These are phyloP conservation scores for Babjeviella inositovora DNA, from an alignment of 805 yeast genomes.

Conservation along the genomic window DNA sequence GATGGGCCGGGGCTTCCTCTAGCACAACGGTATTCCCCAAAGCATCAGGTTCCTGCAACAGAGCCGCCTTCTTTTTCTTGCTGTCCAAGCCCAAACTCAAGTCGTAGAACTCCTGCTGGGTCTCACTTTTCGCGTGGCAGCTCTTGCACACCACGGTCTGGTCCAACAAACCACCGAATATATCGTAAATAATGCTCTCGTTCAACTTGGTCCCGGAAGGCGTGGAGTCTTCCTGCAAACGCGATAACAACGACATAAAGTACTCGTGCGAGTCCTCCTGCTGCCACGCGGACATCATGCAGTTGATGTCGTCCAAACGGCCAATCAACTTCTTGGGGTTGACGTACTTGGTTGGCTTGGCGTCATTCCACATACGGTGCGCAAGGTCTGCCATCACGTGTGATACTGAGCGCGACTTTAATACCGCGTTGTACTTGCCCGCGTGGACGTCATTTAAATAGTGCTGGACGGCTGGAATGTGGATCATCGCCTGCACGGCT, in stretches of 20 bases:
- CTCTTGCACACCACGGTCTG: slow-evolving; percentile 74
- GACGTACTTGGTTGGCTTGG: slow-evolving; percentile 26
- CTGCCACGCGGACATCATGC: slow-evolving; percentile 95
- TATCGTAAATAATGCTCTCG: slow-evolving; percentile 73
- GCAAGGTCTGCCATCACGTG: slow-evolving; percentile 54
- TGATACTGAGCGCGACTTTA: slow-evolving; percentile 44
- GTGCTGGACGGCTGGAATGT: slow-evolving; percentile 81
- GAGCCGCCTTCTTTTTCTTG: slow-evolving; percentile 18
- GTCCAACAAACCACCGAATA: slow-evolving; percentile 80
- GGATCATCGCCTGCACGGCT: slow-evolving; percentile 82
- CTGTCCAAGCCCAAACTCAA: slow-evolving; percentile 64
- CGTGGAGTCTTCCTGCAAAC: slow-evolving; percentile 83
- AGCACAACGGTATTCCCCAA: neutral
- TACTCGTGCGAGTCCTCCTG: slow-evolving; percentile 98
- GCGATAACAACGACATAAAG: slow-evolving; percentile 77
- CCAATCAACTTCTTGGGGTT: slow-evolving; percentile 65
- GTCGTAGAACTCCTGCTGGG: slow-evolving; percentile 90
- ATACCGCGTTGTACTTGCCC: slow-evolving; percentile 27
- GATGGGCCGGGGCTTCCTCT: slow-evolving; percentile 5
- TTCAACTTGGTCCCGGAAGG: slow-evolving; percentile 81
- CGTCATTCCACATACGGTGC: slow-evolving; percentile 44
- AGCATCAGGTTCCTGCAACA: neutral
- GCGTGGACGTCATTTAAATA: slow-evolving; percentile 53
- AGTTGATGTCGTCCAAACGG: slow-evolving; percentile 69
- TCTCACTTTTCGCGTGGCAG: slow-evolving; percentile 72